Evolutionary conservation across 108 stramenopile genomes (phyloP), one percentile per base, ranked within the genome.

Genomic region (Skeletonema menzelii): DNA sequence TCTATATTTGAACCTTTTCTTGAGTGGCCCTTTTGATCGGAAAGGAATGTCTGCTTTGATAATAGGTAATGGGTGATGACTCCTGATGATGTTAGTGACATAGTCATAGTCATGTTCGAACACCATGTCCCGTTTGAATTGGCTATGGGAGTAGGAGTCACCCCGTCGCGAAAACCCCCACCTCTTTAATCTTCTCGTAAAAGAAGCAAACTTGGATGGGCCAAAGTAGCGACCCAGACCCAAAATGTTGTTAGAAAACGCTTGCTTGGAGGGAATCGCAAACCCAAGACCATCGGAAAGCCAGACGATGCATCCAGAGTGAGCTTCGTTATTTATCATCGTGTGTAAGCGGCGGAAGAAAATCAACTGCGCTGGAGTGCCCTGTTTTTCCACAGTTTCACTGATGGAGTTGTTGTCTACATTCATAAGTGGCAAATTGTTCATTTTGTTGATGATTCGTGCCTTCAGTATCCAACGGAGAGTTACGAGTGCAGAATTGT

Each of bases 111-210:
- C 59, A 32, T 17, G 3, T n/a, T 59, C 59, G 31, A 60, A 60
- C 20, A 35, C 34, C 24, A 35, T 60, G 31, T 60, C 59, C 2
- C 59, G 59, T 20, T 14, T 31, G 5, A 60, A 60, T 31, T 35
- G 8, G 5, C 14, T 19, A 2, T 60, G 59, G 31, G 10, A n/a
- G 12, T 14, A 30, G 17, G n/a, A 31, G 4, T 7, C 31, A 0
- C 37, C 34, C n/a, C 35, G 4, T 7, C 34, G 19, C 8, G 11
- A 20, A 10, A 60, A 60, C 5, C 59, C 59, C 59, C 59, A 60
- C 11, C 93, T 80, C 49, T 94, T 92, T 0, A 96, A 83, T 82
- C 94, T 92, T 30, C 95, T 70, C 27, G 91, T 89, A 65, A 95
- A 95, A 56, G 80, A 84, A 11, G 87, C 79, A 70, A 87, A 95